These are phyloP conservation scores for Globisporangium middletonii DNA, from an alignment of 352 stramenopile species.

Conservation along the genomic window DNA sequence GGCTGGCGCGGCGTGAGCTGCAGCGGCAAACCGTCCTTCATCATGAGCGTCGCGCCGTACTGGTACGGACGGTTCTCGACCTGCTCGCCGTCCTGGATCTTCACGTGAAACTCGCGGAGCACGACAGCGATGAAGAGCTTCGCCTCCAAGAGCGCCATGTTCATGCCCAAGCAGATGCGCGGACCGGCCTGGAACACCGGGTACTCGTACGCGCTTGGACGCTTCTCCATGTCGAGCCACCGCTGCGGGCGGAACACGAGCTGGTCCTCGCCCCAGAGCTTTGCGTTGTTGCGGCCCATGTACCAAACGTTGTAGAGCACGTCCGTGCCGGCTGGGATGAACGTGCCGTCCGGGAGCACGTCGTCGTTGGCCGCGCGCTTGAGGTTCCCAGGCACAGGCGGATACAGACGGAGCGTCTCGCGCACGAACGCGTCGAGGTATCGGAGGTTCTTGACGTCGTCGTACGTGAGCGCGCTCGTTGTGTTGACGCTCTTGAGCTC, in stretches of 20 bases:
- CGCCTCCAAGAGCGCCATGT: slow-evolving; percentile 54
- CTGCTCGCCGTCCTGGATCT: slow-evolving; percentile 33
- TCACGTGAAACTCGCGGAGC: slow-evolving; percentile 32
- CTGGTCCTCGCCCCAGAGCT: slow-evolving; percentile 42
- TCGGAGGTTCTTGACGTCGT: slow-evolving; percentile 46
- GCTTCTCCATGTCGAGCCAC: slow-evolving; percentile 50
- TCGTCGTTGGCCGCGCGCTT: not conserved
- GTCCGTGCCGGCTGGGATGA: slow-evolving; percentile 56
- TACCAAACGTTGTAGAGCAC: slow-evolving; percentile 61
- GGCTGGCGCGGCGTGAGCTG: slow-evolving; percentile 22
- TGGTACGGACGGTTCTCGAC: slow-evolving; percentile 30
- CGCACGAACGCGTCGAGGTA: slow-evolving; percentile 71
- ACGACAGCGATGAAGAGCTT: slow-evolving; percentile 49
- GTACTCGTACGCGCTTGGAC: slow-evolving; percentile 57
- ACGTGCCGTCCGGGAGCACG: slow-evolving; percentile 23
- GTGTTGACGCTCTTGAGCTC: slow-evolving; percentile 30
- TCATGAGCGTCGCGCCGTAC: slow-evolving; percentile 41
- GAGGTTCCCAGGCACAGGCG: not conserved
- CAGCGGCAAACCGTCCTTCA: slow-evolving; percentile 37
- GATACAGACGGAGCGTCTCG: slow-evolving; percentile 45
- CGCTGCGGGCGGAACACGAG: slow-evolving; percentile 52
- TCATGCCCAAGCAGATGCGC: slow-evolving; percentile 65
- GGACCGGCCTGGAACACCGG: slow-evolving; percentile 65
- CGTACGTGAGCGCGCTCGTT: slow-evolving; percentile 27
- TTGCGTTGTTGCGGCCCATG: slow-evolving; percentile 26